phyloP scores from a whole-genome alignment of 2,329 filamentous ascomycete species.

The Fonsecaea multimorphosa region DNA sequence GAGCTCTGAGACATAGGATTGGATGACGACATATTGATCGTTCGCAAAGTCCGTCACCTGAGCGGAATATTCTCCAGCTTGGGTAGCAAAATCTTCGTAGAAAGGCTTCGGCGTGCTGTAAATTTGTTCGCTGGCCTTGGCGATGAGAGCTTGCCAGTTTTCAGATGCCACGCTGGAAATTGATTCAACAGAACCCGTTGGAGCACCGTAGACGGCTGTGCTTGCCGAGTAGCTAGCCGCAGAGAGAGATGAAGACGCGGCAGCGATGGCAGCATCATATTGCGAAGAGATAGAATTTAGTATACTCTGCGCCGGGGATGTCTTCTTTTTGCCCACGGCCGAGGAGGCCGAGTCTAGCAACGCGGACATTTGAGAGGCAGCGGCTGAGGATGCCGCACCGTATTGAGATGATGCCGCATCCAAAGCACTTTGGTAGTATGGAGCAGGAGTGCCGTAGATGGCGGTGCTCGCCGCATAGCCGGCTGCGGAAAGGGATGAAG shows the following conservation, averaged over 20 bases:
- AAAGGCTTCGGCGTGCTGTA: conserved; percentile 68
- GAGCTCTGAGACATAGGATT: conserved; percentile 76
- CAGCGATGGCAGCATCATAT: conserved; percentile 52
- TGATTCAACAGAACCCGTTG: conserved; percentile 52
- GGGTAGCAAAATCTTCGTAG: conserved; percentile 30
- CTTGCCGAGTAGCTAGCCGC: conserved; percentile 50
- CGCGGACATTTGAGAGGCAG: conserved; percentile 49
- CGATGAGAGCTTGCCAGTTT: conserved; percentile 69
- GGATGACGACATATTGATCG: conserved; percentile 72
- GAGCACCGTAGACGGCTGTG: conserved; percentile 53
- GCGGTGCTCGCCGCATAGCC: conserved; percentile 50
- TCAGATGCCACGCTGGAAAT: conserved; percentile 63
- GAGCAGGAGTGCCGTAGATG: conserved; percentile 42
- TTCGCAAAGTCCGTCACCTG: conserved; percentile 67
- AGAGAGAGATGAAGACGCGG: conserved; percentile 52
- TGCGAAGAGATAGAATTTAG: conserved; percentile 54
- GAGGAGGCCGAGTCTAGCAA: conserved; percentile 50
- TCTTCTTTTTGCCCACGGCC: conserved; percentile 44
- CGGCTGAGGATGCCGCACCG: conserved; percentile 45
- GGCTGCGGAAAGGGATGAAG: conserved; percentile 48
- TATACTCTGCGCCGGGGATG: conserved; percentile 48
- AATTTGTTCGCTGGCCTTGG: conserved; percentile 70
- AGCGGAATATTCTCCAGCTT: conserved; percentile 57
- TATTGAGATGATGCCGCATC: conserved; percentile 48
- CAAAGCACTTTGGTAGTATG: conserved; percentile 46